phyloP scores from a whole-genome alignment of 257 asterid species.

The Haberlea rhodopensis region DNA sequence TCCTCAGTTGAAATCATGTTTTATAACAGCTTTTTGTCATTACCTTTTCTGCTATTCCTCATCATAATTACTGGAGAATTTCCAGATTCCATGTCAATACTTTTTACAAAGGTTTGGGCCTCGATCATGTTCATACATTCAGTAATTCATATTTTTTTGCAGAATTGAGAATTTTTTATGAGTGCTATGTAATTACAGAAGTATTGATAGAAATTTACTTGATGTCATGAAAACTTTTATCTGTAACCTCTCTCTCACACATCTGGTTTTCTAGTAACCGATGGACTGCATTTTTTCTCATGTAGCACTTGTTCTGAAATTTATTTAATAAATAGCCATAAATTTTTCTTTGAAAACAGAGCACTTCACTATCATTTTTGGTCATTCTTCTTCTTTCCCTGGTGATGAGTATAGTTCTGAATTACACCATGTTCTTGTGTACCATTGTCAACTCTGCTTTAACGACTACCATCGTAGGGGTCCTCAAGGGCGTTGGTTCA shows the following conservation, averaged over 20 bases:
- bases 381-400: constrained; percentile 69
- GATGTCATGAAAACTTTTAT: background rate
- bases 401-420: constrained; percentile 90
- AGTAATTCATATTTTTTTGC: background rate
- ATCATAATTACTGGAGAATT: constrained; percentile 89
- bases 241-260: background rate
- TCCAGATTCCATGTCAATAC: constrained; percentile 64
- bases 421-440: constrained; percentile 98
- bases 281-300: background rate
- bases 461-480: constrained; percentile 97
- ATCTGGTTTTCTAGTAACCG: background rate
- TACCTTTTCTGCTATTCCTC: constrained; percentile 85
- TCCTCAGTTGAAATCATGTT: constrained; percentile 90
- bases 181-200: no score
- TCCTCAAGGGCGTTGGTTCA: constrained; percentile 95
- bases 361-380: constrained; percentile 55
- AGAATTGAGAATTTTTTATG: background rate
- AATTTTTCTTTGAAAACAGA: constrained; percentile 45
- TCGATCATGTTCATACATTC: constrained; percentile 1
- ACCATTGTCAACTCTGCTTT: constrained; percentile 95
- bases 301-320: background rate
- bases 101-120: constrained; percentile 68
- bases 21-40: constrained; percentile 77
- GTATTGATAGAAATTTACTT: background rate
- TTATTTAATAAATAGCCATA: background rate